A percentile compares a stretch with the other conserved stretches of the same genome.
These are phyloP conservation scores for Ceratocystis huliohia DNA, from an alignment of 2,329 filamentous ascomycete species.

Conservation along the genomic window DNA sequence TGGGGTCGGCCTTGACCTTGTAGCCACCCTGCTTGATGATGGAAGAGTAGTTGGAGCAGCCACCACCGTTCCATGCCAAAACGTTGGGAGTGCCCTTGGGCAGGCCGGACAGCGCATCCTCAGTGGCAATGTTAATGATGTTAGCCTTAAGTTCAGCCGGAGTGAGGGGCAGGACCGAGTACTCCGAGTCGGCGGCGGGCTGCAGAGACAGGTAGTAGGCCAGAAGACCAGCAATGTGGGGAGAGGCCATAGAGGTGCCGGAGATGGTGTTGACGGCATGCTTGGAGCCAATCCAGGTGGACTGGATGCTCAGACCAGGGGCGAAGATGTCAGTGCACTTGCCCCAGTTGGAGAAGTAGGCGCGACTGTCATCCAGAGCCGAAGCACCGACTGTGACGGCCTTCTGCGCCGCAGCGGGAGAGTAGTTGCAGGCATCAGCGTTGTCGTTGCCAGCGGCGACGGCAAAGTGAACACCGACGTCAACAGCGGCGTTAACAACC, in stretches of 20 bases:
- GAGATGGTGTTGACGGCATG: conserved; percentile 98
- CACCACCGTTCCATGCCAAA: conserved; percentile 98
- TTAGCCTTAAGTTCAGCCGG: conserved; percentile 88
- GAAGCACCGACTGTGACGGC: conserved; percentile 94
- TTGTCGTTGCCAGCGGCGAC: conserved; percentile 98
- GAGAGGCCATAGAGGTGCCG: conserved; percentile 97
- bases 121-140: conserved; percentile 71
- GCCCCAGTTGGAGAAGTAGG: conserved; percentile 99
- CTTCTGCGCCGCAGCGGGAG: conserved; percentile 79
- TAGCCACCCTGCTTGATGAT: conserved; percentile 67
- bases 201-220: conserved; percentile 98
- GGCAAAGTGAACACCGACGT: conserved; percentile 88
- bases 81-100: conserved; percentile 81
- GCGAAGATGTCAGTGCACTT: conserved; percentile 99
- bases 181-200: conserved; percentile 79
- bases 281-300: conserved; percentile 96
- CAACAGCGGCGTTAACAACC: conserved; percentile 86
- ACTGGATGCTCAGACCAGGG: conserved; percentile 89
- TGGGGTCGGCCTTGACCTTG: conserved; percentile 40
- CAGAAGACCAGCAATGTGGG: conserved; percentile 88
- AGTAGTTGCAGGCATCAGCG: conserved; percentile 98
- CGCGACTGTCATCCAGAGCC: conserved; percentile 83
- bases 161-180: conserved; percentile 75
- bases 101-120: conserved; percentile 65
- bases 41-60: conserved; percentile 75